phyloP scores from a whole-genome alignment of 768 basidiomycete species.

The Suillus weaverae region DNA sequence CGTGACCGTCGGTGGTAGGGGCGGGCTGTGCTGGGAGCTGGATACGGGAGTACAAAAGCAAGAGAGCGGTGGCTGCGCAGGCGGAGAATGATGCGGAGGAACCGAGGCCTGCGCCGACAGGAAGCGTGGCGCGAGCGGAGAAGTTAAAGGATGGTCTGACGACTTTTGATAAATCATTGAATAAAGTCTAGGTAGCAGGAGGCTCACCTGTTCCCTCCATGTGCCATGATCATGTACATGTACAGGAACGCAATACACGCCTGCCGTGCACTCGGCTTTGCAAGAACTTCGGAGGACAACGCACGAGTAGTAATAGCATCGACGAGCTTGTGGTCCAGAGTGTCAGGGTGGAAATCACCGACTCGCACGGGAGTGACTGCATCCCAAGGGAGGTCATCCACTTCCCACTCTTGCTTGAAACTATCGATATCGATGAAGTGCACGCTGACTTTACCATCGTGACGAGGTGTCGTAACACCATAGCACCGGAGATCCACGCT shows the following conservation, averaged over 20 bases:
- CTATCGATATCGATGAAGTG: conserved; percentile 78
- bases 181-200: conserved; percentile 11
- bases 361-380: conserved; percentile 53
- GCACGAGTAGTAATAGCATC: conserved; percentile 60
- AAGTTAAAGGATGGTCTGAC: conserved; percentile 77
- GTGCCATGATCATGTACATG: conserved; percentile 80
- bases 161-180: conserved; percentile 9
- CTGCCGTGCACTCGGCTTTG: conserved; percentile 39
- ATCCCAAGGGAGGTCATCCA: conserved; percentile 78
- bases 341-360: conserved; percentile 57
- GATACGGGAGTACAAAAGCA: conserved; percentile 75
- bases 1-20: conserved; percentile 47
- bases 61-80: conserved; percentile 77
- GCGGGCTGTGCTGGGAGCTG: conserved; percentile 50
- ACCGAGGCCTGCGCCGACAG: conserved; percentile 93
- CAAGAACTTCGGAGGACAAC: conserved; percentile 35
- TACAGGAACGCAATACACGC: conserved; percentile 84
- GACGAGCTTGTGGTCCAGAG: conserved; percentile 72
- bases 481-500: conserved; percentile 96
- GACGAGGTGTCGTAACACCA: conserved; percentile 73
- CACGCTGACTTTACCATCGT: conserved; percentile 71
- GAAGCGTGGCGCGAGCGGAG: conserved; percentile 82
- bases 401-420: conserved; percentile 80
- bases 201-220: conserved; percentile 55
- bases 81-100: conserved; percentile 96